Base-by-base conservation (phyloP, 805 yeast genomes). In the Grigorovia yakushimaensis region DNA sequence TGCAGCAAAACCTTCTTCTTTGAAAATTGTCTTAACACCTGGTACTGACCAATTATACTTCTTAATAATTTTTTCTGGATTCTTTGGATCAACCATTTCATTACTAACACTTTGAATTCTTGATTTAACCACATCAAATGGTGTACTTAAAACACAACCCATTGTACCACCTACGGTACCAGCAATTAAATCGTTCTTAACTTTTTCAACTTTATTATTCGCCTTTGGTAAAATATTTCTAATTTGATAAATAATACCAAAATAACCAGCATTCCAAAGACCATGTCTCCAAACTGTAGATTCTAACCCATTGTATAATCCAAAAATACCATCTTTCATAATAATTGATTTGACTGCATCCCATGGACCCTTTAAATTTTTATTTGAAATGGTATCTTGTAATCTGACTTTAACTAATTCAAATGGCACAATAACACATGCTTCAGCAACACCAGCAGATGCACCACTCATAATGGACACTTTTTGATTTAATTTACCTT, bases 271-370 rank as follows among this genome's bases (percentile, higher is more conserved):
- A 70, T 93, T 93, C 99, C 99, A 93, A 50, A 79, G 72, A 50
- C 87, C 78, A 66, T 93, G 98, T 77, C 99, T 85, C 95, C 96
- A 93, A 62, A 93, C 69, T 9, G 98, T 93, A 23, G 97, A 88
- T 72, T 93, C 99, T 56, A 93, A 73, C 50, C 99, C 99, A 64
- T 87, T 88, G 69, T 91, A 93, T 61, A 93, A 69, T 24, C 96
- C 88, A 49, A 87, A 67, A 1, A 78, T 64, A 61, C 98, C 98
- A 63, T 91, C 87, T 43, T 73, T 68, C 57, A 74, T 75, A 51
- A 89, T 71, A 52, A 88, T 84, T 61, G 80, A 77, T 60, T 73
- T 73, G 37, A 88, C 77, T 11, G 88, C 96, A 57, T 88, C 96
- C 20, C 78, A 74, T 68, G 89, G 89, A 3, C 50, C 50, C 15